Evolutionary conservation across 1,284 basidiomycete species (phyloP).

Genomic region (Malassezia restricta): DNA sequence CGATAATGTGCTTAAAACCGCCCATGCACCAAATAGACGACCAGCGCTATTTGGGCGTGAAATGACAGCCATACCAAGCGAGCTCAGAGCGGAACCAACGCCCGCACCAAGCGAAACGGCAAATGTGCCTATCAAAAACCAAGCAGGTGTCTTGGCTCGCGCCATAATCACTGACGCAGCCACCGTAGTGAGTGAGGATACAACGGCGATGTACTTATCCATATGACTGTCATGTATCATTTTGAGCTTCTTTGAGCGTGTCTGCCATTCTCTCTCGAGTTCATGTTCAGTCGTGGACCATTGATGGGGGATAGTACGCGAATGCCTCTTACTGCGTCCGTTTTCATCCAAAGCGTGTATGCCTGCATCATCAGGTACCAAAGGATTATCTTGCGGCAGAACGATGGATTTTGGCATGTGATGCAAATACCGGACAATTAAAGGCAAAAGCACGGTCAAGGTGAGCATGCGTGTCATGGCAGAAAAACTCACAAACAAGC

Average conservation of each 20-base stretch:
- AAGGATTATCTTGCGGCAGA: slow-evolving; percentile 10
- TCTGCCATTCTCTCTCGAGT: slow-evolving; percentile 37
- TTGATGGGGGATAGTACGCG: neutral
- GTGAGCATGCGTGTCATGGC: slow-evolving; percentile 32
- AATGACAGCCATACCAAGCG: slow-evolving; percentile 36
- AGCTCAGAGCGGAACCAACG: slow-evolving; percentile 37
- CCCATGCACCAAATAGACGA: slow-evolving; percentile 42
- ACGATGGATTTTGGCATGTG: slow-evolving; percentile 15
- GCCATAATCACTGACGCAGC: slow-evolving; percentile 11
- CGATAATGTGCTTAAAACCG: slow-evolving; percentile 31
- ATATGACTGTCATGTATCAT: slow-evolving; percentile 43
- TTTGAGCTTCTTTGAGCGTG: slow-evolving; percentile 35
- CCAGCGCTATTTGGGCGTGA: slow-evolving; percentile 33
- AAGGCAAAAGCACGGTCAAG: slow-evolving; percentile 31
- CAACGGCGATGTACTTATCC: slow-evolving; percentile 22
- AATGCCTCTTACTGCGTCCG: neutral
- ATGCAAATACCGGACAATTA: slow-evolving; percentile 34
- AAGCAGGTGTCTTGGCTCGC: neutral
- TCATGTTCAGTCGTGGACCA: slow-evolving; percentile 10
- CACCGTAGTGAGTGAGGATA: slow-evolving; percentile 11
- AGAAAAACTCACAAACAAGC: slow-evolving; percentile 34
- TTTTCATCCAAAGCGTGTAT: slow-evolving; percentile 3
- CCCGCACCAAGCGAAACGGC: slow-evolving; percentile 29
- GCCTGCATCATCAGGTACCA: neutral
- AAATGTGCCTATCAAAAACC: slow-evolving; percentile 19